Evolutionary conservation across 352 stramenopile species (phyloP), one percentile per base, ranked within the genome.

Genomic region (Peronosclerospora sorghi): DNA sequence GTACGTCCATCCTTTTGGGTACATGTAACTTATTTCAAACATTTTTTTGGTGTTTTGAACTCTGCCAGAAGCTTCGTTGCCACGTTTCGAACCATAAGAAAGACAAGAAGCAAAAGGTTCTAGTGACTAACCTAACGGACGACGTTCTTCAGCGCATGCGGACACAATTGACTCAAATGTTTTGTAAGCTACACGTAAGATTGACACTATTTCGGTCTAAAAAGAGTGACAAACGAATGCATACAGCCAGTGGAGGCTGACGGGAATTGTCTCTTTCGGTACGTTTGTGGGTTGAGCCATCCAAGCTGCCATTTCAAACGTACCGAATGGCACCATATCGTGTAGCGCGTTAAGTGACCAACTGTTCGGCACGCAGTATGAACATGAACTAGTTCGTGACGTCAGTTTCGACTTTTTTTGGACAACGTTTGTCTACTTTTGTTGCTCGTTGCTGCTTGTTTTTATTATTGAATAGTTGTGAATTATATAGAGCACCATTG

Each of bases 191-290:
- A n/a, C 61, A 56, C 4, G 55, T 67, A 51, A 8, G 30, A 19
- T 4, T 35, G 8, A 35, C 9, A 17, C 18, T 35, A 18, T n/a
- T 35, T 8, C 18, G 30, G 5, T 35, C 15, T n/a, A 1, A 2
- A 17, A 18, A 8, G 15, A 8, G 6, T 36, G 13, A 17, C 19
- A 26, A 26, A n/a, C 6, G 6, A 3, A 26, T 26, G 15, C 5
- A 14, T 52, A 24, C 36, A 90, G 78, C 64, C 82, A 39, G 77
- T 90, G 12, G 73, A 88, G 44, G 66, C 74, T 1, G 78, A 90
- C 37, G 78, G 78, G 28, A 90, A 90, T 49, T 90, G 78, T 48
- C 52, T 88, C n/a, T 90, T 90, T 43, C 69, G 78, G 76, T 86
- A 56, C 14, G 51, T 41, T 19, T 18, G 12, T 45, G 0, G 26